Conservation (phyloP, 78 protist species). For the Dictyostelium intermedium region DNA sequence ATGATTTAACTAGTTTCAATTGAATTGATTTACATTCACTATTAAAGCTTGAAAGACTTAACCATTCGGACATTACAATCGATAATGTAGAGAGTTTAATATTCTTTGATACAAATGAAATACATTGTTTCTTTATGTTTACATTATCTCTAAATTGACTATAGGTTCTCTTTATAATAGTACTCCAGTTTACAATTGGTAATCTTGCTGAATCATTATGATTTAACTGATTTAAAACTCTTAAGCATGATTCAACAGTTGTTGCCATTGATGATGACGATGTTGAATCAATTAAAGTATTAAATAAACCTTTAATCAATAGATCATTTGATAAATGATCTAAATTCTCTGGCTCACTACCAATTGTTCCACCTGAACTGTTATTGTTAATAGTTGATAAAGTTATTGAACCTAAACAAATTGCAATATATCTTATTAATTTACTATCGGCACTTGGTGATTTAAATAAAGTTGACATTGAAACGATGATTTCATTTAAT, state of each 20-base stretch:
- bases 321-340: conserved; percentile 38
- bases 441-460: conserved; percentile 4
- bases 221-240: not conserved
- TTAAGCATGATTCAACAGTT: not conserved
- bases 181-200: conserved; percentile 68
- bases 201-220: not conserved
- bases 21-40: not conserved
- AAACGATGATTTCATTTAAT: not conserved
- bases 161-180: conserved; percentile 16
- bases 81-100: not conserved
- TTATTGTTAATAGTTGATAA: not conserved
- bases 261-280: not conserved
- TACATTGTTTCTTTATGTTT: conserved; percentile 5
- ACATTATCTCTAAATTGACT: not conserved
- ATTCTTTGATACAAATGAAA: conserved; percentile 9
- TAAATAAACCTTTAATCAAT: conserved; percentile 28
- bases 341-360: conserved; percentile 24
- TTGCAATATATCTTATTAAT: conserved; percentile 18
- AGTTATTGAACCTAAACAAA: conserved; percentile 34
- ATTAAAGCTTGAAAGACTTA: not conserved
- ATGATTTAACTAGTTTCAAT: not conserved
- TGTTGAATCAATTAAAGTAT: not conserved
- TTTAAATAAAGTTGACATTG: not conserved
- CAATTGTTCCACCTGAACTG: not conserved
- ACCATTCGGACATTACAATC: conserved; percentile 22